phyloP scores from a whole-genome alignment of 2,329 filamentous ascomycete species.

The Paraphoma sp. region DNA sequence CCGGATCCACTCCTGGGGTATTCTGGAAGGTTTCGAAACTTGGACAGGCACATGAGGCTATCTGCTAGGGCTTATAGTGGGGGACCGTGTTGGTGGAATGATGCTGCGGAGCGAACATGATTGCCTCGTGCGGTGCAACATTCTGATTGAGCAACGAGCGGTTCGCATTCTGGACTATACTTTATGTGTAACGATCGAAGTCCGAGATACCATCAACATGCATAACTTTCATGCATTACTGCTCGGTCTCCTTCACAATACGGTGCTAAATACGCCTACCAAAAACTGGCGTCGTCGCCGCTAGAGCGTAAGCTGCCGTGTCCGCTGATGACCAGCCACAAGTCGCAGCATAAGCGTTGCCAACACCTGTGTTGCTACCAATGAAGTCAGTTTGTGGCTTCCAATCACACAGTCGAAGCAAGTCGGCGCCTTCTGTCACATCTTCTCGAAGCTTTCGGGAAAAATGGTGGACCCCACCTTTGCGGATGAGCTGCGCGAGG shows the following conservation, averaged over 20 bases:
- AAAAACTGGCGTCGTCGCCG: background rate
- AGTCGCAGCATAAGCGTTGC: background rate
- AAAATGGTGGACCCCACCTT: slow-evolving; percentile 5
- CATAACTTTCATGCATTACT: too few species aligned
- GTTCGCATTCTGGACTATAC: too few species aligned
- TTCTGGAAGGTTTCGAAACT: slow-evolving; percentile 17
- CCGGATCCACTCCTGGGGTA: slow-evolving; percentile 2
- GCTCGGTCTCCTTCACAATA: too few species aligned
- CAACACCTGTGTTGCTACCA: background rate
- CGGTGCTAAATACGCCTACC: background rate
- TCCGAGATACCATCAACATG: too few species aligned
- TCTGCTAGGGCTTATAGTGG: background rate
- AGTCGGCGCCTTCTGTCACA: background rate
- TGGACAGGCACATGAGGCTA: background rate
- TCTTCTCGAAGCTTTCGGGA: slow-evolving; percentile 3
- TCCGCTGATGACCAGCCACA: background rate
- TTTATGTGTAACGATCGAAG: too few species aligned
- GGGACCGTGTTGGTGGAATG: background rate
- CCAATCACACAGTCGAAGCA: background rate
- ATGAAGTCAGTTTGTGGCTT: background rate
- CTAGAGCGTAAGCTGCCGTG: background rate
- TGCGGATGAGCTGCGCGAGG: slow-evolving; percentile 5
- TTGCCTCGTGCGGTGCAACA: too few species aligned
- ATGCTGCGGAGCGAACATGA: background rate
- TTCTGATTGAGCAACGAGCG: too few species aligned